Base-by-base conservation (phyloP, 371 early-diverging fungal species). In the Zopfochytrium polystomum region DNA sequence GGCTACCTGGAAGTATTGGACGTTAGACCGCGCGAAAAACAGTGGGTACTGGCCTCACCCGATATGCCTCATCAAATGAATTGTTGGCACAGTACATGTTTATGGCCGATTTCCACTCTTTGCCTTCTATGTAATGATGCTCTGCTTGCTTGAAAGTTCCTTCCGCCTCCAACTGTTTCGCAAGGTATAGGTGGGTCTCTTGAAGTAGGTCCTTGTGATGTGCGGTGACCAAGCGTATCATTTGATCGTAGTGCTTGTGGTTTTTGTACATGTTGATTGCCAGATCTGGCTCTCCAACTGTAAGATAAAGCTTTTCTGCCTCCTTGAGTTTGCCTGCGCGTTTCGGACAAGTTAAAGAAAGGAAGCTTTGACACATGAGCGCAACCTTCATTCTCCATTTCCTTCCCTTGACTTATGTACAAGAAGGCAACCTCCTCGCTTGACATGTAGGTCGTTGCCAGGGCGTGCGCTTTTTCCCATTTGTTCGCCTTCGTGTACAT, bases 221-320 rank as follows among this genome's bases (percentile, higher is more conserved):
- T 5, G 66, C 66, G 5, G 78, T 72, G 18, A 83, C 83, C 11
- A 83, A 63, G n/a, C 80, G 72, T 43, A 81, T 73, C 83, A 83
- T 78, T 29, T 74, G 65, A 51, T 80, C 80, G 60, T 80, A 83
- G n/a, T 76, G 73, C 60, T 78, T 78, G 67, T 75, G 73, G 50
- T 78, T 80, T 52, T 80, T 83, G 74, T 83, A 81, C 83, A 83
- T 83, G 56, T 79, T 78, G 61, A 83, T 83, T 27, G 83, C 83
- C 5, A 79, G 65, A 57, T 83, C 83, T 1, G 81, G 80, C 55
- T 81, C 80, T 26, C 72, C 68, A 31, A 80, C 71, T 13, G 76
- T 72, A 9, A 81, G 63, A 62, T 81, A 83, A 22, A 83, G 65
- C 55, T 75, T 77, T 50, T 83, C 83, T 18, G 83, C 83, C 20